Conservation (phyloP, 2,329 filamentous ascomycete species). For the Zasmidium cellare region DNA sequence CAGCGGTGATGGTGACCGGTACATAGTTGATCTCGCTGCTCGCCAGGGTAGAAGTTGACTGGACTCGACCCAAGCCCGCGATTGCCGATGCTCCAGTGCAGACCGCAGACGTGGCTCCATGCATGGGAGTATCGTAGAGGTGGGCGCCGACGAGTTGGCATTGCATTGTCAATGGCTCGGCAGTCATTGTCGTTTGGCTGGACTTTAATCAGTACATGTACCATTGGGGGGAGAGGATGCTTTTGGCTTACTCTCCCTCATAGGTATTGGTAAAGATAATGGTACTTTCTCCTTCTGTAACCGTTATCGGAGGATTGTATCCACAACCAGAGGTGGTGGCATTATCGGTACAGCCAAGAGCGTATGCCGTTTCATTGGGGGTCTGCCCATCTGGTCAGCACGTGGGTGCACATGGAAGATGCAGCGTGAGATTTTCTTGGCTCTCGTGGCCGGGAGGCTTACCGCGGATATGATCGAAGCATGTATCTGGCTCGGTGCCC, state of each 20-base stretch:
- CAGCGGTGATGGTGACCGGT: conserved; percentile 30
- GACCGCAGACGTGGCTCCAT: conserved; percentile 24
- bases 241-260: conserved; percentile 14
- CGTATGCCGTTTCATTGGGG: conserved; percentile 28
- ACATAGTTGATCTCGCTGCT: conserved; percentile 29
- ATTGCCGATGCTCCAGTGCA: conserved; percentile 26
- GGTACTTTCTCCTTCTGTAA: conserved; percentile 33
- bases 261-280: conserved; percentile 21
- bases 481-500: conserved; percentile 18
- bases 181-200: conserved; percentile 5
- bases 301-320: conserved; percentile 28
- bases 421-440: background rate
- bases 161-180: conserved; percentile 19
- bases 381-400: conserved; percentile 10
- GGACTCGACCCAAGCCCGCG: conserved; percentile 25
- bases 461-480: conserved; percentile 23
- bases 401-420: background rate
- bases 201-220: background rate
- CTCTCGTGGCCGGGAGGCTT: conserved; percentile 3
- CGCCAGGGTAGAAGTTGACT: conserved; percentile 30
- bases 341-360: conserved; percentile 23
- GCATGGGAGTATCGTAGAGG: conserved; percentile 15
- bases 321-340: conserved; percentile 21
- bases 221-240: background rate
- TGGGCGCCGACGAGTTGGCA: conserved; percentile 29